A percentile compares a stretch with the other conserved stretches of the same genome.
phyloP scores from a whole-genome alignment of 208 protist species.

The Acanthamoeba lenticulata region DNA sequence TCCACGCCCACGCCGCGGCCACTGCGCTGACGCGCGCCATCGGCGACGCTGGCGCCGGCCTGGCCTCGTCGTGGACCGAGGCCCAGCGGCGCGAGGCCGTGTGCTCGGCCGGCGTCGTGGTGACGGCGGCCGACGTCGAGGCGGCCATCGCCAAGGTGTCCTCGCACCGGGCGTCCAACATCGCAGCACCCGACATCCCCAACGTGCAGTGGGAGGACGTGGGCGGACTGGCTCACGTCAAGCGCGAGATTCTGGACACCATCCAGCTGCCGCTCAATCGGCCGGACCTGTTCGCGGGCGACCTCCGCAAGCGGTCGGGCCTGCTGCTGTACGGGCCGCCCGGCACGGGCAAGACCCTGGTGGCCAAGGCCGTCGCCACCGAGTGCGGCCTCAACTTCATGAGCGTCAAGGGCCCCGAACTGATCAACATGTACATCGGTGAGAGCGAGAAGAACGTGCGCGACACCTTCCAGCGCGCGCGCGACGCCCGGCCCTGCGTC shows the following conservation, averaged over 20 bases:
- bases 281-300: conserved; percentile 91
- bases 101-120: conserved; percentile 47
- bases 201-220: conserved; percentile 86
- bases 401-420: conserved; percentile 86
- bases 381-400: conserved; percentile 85
- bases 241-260: conserved; percentile 94
- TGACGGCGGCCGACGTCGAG: conserved; percentile 72
- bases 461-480: conserved; percentile 83
- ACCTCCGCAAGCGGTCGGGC: conserved; percentile 70
- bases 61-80: neutral
- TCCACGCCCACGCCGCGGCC: conserved; percentile 54
- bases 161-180: conserved; percentile 67
- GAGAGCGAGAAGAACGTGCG: conserved; percentile 89
- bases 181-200: conserved; percentile 72
- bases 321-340: conserved; percentile 55
- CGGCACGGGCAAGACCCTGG: conserved; percentile 84
- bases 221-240: conserved; percentile 93
- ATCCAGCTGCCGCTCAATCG: conserved; percentile 94
- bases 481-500: conserved; percentile 85
- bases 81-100: neutral
- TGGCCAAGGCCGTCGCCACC: conserved; percentile 87
- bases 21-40: conserved; percentile 8
- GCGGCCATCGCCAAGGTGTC: conserved; percentile 70
- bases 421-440: conserved; percentile 89
- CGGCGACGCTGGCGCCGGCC: neutral